Evolutionary conservation across 352 stramenopile species (phyloP).

Genomic region (Phytophthora pseudosyringae): DNA sequence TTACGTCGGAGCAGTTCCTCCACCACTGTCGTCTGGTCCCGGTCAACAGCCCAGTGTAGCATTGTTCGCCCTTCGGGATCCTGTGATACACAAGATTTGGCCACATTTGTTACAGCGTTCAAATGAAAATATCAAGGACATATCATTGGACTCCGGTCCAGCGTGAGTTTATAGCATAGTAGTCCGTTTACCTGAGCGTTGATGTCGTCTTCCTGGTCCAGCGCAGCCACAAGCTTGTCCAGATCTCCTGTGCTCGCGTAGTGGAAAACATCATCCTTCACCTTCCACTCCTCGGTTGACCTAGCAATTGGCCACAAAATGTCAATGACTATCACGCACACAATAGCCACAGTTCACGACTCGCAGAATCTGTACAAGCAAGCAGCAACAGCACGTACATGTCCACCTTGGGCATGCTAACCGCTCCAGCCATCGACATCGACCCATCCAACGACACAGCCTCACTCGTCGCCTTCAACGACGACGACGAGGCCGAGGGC

Average conservation of each 20-base stretch:
- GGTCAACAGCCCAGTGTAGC: slow-evolving; percentile 84
- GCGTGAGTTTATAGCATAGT: not conserved
- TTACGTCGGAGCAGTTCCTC: slow-evolving; percentile 59
- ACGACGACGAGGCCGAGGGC: slow-evolving; percentile 20
- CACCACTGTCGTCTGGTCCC: slow-evolving; percentile 57
- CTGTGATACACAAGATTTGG: slow-evolving; percentile 28
- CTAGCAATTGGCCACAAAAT: slow-evolving; percentile 26
- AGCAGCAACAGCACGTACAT: slow-evolving; percentile 44
- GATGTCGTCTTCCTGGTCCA: slow-evolving; percentile 53
- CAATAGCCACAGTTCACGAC: not conserved
- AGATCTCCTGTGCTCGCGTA: slow-evolving; percentile 73
- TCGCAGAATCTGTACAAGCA: not conserved
- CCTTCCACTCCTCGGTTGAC: slow-evolving; percentile 81
- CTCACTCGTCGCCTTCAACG: slow-evolving; percentile 36
- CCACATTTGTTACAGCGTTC: slow-evolving; percentile 1
- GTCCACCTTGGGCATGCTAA: slow-evolving; percentile 76
- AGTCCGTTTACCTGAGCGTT: slow-evolving; percentile 42
- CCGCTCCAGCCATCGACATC: slow-evolving; percentile 59
- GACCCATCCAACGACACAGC: slow-evolving; percentile 37
- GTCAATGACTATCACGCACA: slow-evolving; percentile 4
- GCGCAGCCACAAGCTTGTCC: slow-evolving; percentile 50
- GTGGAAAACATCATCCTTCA: slow-evolving; percentile 75
- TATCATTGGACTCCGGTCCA: not conserved
- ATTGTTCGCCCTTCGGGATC: slow-evolving; percentile 82
- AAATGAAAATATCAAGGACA: slow-evolving; percentile 2